Conservation (phyloP, 176 grass and related monocot genomes). For the Eleusine indica region DNA sequence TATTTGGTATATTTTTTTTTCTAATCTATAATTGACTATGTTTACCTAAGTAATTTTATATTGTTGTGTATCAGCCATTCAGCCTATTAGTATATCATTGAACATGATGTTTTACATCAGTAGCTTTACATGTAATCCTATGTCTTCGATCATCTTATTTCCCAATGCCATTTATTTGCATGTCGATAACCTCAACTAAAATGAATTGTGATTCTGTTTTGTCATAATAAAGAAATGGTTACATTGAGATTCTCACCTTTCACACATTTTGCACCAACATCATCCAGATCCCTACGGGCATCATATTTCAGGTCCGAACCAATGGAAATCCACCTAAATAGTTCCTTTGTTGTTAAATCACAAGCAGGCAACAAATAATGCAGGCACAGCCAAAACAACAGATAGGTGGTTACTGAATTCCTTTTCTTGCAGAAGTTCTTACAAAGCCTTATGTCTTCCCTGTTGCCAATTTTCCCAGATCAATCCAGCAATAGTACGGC, state of each 20-base stretch:
- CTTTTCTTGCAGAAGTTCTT: conserved; percentile 47
- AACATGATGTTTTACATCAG: background rate
- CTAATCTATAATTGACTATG: background rate
- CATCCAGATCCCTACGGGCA: conserved; percentile 96
- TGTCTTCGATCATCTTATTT: background rate
- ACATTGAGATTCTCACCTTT: conserved; percentile 46
- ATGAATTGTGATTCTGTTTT: conserved; percentile 5
- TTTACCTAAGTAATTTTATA: conserved; percentile 11
- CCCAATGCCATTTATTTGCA: conserved; percentile 11
- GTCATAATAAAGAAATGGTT: conserved; percentile 5
- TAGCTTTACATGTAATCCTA: background rate
- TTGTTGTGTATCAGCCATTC: background rate
- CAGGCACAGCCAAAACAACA: background rate
- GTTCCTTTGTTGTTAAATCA: background rate
- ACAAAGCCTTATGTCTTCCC: conserved; percentile 86
- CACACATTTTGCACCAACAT: conserved; percentile 89
- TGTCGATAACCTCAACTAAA: background rate
- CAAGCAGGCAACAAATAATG: background rate
- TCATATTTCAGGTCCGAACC: conserved; percentile 97
- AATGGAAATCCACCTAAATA: conserved; percentile 89
- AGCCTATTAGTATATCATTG: background rate
- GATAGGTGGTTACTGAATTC: background rate
- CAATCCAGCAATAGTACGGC: conserved; percentile 96
- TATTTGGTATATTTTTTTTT: background rate
- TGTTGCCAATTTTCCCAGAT: conserved; percentile 99